Percentiles rank a stretch among this genome's conserved stretches.
Evolutionary conservation across 257 asterid genomes (phyloP).

Genomic region (Penstemon eatonii): DNA sequence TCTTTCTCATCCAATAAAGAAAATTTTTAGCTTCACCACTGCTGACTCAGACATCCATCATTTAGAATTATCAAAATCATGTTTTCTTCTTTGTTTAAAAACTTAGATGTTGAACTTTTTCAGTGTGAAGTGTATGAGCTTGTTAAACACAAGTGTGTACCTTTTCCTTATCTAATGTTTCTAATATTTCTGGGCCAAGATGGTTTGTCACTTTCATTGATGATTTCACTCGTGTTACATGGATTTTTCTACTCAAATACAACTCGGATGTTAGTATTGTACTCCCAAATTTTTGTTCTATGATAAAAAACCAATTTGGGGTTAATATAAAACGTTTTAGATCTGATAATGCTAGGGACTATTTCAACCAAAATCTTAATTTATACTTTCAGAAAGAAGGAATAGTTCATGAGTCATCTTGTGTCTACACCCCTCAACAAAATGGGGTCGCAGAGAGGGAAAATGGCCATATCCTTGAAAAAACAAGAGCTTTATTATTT

Average conservation of each 20-base stretch:
- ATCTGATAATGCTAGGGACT: background rate
- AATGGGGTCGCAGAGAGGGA: slow-evolving; percentile 15
- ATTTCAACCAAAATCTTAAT: background rate
- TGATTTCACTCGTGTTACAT: background rate
- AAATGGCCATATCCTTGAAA: background rate
- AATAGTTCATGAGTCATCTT: slow-evolving; percentile 14
- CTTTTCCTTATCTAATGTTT: background rate
- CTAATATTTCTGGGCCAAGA: background rate
- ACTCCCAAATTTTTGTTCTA: background rate
- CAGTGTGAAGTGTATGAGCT: slow-evolving; percentile 27
- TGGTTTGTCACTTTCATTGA: slow-evolving; percentile 14
- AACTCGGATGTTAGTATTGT: background rate
- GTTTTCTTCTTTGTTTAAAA: background rate
- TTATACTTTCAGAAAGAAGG: background rate
- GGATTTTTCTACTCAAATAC: background rate
- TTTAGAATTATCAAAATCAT: background rate
- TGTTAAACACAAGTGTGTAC: background rate
- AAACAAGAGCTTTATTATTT: background rate
- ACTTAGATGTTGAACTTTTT: background rate
- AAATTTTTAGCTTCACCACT: slow-evolving; percentile 20
- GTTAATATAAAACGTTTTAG: background rate
- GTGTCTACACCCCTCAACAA: slow-evolving; percentile 23
- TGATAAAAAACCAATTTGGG: background rate
- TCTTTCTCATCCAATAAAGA: slow-evolving; percentile 2
- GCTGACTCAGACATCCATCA: slow-evolving; percentile 22